Percentiles rank a stretch among this genome's conserved stretches.
Conservation (phyloP, 2,329 filamentous ascomycete genomes). For the Monilinia fructigena region DNA sequence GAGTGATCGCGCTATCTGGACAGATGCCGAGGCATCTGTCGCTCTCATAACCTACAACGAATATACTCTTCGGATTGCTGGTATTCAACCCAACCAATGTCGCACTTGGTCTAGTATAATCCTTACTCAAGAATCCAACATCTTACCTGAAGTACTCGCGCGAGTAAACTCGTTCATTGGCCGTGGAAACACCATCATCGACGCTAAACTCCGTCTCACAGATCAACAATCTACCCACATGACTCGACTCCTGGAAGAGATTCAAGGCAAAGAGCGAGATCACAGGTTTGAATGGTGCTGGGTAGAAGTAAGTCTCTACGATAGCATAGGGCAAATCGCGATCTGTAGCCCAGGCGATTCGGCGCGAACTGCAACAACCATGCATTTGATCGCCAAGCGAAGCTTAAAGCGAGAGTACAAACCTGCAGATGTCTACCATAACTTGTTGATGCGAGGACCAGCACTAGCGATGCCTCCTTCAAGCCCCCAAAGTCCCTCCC, state of each 20-base stretch:
- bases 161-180: conserved; percentile 24
- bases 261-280: conserved; percentile 28
- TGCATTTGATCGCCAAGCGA: conserved; percentile 32
- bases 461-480: not conserved
- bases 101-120: conserved; percentile 26
- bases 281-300: conserved; percentile 33
- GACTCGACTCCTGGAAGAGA: conserved; percentile 30
- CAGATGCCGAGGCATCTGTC: conserved; percentile 24
- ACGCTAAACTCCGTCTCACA: conserved; percentile 28
- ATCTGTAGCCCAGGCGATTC: not conserved
- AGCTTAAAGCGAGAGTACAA: conserved; percentile 23
- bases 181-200: conserved; percentile 26
- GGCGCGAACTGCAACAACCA: conserved; percentile 21
- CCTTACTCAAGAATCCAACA: conserved; percentile 26
- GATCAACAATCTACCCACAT: conserved; percentile 32
- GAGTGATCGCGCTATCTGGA: conserved; percentile 22
- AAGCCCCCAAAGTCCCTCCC: not conserved
- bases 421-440: conserved; percentile 25
- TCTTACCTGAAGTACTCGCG: conserved; percentile 15
- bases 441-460: conserved; percentile 17
- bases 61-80: conserved; percentile 29
- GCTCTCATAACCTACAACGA: conserved; percentile 31
- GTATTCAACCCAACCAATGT: not conserved
- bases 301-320: conserved; percentile 29
- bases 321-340: conserved; percentile 21